These are phyloP conservation scores for Drosera capensis DNA, from an alignment of 148 eudicot genomes.

Conservation along the genomic window DNA sequence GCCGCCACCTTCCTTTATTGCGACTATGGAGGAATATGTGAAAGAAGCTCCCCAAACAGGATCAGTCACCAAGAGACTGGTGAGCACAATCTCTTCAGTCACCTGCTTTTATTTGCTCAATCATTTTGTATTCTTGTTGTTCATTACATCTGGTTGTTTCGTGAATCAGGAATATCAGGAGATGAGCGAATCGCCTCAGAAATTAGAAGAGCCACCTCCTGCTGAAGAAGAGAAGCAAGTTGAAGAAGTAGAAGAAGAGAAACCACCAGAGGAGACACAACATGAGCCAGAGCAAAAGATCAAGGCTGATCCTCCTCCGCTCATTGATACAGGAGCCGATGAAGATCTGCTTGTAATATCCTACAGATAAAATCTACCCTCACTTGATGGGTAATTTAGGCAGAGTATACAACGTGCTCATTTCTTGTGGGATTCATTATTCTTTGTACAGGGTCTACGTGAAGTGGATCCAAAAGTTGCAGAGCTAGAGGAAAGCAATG, in stretches of 20 bases:
- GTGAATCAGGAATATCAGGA: constrained; percentile 52
- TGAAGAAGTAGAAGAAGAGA: constrained; percentile 38
- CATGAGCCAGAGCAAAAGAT: constrained; percentile 44
- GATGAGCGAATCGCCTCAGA: constrained; percentile 25
- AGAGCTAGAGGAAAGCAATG: constrained; percentile 80
- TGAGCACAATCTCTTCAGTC: constrained; percentile 18
- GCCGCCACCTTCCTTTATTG: constrained; percentile 95
- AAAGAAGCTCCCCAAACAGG: constrained; percentile 74
- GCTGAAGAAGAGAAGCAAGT: constrained; percentile 27
- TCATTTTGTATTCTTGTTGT: constrained; percentile 7
- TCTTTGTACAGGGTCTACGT: constrained; percentile 43
- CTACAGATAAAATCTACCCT: neutral
- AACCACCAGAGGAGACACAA: constrained; percentile 20
- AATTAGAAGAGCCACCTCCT: constrained; percentile 24
- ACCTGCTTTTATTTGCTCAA: neutral
- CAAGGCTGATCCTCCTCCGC: constrained; percentile 39
- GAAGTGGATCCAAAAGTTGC: constrained; percentile 55
- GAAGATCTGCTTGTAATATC: constrained; percentile 62
- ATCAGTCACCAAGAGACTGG: constrained; percentile 52
- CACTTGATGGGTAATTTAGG: neutral
- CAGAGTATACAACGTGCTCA: neutral
- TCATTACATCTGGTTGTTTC: no score
- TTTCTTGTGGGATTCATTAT: neutral
- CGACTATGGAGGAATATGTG: constrained; percentile 94
- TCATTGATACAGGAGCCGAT: constrained; percentile 27